Conservation (phyloP, 106 monocot genomes). For the Dioscorea alata region DNA sequence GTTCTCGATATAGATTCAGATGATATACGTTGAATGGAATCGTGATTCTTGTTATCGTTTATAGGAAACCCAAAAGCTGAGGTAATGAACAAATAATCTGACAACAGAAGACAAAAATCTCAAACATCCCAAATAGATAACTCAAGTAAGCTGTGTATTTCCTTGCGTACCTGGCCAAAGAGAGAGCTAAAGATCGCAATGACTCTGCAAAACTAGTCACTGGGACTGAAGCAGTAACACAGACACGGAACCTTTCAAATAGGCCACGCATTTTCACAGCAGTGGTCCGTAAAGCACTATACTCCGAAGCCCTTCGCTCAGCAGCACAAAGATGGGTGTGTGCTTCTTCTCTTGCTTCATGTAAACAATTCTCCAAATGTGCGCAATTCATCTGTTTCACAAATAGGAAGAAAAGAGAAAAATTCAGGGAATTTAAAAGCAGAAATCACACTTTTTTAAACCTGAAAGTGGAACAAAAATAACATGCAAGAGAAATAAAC, state of each 20-base stretch:
- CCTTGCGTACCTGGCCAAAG: slow-evolving; percentile 65
- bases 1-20: no score
- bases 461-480: no score
- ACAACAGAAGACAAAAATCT: not conserved
- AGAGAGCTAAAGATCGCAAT: slow-evolving; percentile 62
- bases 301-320: slow-evolving; percentile 83
- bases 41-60: no score
- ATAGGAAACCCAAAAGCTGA: no score
- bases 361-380: slow-evolving; percentile 89
- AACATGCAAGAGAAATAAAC: no score
- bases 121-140: not conserved
- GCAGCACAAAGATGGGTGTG: slow-evolving; percentile 88
- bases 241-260: slow-evolving; percentile 84
- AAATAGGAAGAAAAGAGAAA: not conserved
- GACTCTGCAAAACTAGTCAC: slow-evolving; percentile 71
- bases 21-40: no score
- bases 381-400: slow-evolving; percentile 79
- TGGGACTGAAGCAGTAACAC: slow-evolving; percentile 52
- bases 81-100: no score
- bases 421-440: not conserved
- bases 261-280: slow-evolving; percentile 70
- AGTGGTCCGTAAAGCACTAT: slow-evolving; percentile 59
- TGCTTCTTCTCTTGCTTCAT: slow-evolving; percentile 97
- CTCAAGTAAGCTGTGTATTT: not conserved
- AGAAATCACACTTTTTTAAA: no score